phyloP scores from a whole-genome alignment of 768 basidiomycete species.

The Russula compacta region DNA sequence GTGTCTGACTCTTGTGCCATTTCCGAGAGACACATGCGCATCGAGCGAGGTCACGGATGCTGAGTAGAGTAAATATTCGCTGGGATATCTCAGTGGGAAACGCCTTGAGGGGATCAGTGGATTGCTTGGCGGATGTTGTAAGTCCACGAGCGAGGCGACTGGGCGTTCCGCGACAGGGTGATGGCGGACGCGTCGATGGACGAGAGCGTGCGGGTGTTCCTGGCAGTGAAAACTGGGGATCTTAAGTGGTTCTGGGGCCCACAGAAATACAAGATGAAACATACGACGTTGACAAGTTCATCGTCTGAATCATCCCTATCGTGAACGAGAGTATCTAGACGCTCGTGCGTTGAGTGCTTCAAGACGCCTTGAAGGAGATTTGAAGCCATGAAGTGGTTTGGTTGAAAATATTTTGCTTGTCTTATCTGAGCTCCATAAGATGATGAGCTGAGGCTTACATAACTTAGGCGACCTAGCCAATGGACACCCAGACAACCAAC shows the following conservation, averaged over 20 bases:
- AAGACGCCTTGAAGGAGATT: constrained; percentile 62
- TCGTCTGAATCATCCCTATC: constrained; percentile 54
- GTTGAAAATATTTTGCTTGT: too few species aligned
- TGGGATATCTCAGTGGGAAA: constrained; percentile 81
- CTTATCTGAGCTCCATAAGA: too few species aligned
- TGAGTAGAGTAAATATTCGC: constrained; percentile 57
- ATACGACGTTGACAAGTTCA: constrained; percentile 63
- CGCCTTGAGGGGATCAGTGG: constrained; percentile 51
- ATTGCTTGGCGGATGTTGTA: constrained; percentile 26
- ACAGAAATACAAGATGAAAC: constrained; percentile 24
- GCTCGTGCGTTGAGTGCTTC: constrained; percentile 40
- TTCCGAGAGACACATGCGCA: constrained; percentile 77
- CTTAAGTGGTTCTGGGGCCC: not conserved
- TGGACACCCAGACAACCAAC: constrained; percentile 60
- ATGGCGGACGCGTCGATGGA: constrained; percentile 36
- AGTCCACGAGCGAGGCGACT: constrained; percentile 41
- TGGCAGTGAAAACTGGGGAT: constrained; percentile 50
- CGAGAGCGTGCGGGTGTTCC: constrained; percentile 57
- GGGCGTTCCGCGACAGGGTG: constrained; percentile 35
- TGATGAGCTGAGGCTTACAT: constrained; percentile 4
- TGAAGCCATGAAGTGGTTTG: constrained; percentile 8
- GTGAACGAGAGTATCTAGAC: constrained; percentile 25
- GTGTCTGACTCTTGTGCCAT: constrained; percentile 82
- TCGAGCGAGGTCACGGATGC: constrained; percentile 56
- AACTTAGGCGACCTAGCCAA: constrained; percentile 22